These are phyloP conservation scores for Rhynchospora breviuscula DNA, from an alignment of 176 grass and related monocot species.

Conservation along the genomic window DNA sequence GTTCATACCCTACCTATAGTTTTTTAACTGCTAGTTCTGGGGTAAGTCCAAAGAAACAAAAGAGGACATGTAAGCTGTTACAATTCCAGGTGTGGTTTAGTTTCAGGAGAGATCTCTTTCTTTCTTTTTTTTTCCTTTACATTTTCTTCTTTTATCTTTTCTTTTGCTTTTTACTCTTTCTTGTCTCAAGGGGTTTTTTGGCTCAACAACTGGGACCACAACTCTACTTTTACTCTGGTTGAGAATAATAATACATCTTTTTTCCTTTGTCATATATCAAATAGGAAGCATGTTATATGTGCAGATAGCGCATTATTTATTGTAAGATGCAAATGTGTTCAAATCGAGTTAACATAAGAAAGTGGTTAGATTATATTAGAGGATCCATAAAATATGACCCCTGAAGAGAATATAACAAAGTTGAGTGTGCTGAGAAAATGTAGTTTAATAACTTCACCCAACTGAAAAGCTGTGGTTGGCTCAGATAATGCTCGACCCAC, in stretches of 20 bases:
- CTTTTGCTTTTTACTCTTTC: background rate
- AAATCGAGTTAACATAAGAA: background rate
- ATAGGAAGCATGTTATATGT: background rate
- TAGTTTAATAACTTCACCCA: background rate
- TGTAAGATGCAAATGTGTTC: background rate
- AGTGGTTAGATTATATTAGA: background rate
- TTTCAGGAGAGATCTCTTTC: background rate
- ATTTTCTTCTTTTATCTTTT: background rate
- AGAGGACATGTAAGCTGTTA: background rate
- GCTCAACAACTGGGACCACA: conserved; percentile 12
- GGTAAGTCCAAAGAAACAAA: background rate
- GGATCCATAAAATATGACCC: background rate
- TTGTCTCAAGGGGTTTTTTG: background rate
- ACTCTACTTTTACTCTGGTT: background rate
- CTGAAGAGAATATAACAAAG: background rate
- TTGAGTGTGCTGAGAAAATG: background rate
- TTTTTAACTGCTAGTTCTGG: background rate
- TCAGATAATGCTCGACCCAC: background rate
- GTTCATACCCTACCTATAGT: background rate
- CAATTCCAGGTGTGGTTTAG: background rate
- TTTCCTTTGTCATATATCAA: background rate
- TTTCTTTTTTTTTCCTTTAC: background rate
- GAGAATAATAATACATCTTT: background rate
- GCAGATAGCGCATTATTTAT: background rate
- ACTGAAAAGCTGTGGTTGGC: background rate